Conservation (phyloP, 176 grass and related monocot species). For the Elymus sibiricus region DNA sequence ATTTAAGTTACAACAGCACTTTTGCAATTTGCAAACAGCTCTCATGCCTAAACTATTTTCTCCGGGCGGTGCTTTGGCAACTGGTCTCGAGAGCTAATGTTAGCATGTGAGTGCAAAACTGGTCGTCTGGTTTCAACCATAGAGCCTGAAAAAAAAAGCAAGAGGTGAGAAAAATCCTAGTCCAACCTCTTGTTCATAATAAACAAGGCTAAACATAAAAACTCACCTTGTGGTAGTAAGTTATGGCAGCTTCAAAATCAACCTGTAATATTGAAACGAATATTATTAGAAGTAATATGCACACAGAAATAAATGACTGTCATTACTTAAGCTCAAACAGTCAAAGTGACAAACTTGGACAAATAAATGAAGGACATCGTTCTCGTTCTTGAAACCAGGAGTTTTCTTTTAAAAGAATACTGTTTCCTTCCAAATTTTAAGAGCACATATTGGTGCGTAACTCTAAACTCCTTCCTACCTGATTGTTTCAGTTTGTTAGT, state of each 20-base stretch:
- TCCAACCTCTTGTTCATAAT: background rate
- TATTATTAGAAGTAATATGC: background rate
- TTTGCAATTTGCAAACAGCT: background rate
- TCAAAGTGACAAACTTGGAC: slow-evolving; percentile 15
- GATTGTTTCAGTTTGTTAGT: background rate
- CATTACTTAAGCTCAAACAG: background rate
- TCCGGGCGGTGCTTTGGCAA: slow-evolving; percentile 25
- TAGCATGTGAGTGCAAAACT: slow-evolving; percentile 94
- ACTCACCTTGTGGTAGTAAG: slow-evolving; percentile 93
- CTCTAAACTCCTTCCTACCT: background rate
- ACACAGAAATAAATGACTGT: background rate
- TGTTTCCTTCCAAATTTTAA: background rate
- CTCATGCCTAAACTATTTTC: slow-evolving; percentile 36
- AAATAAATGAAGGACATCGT: background rate
- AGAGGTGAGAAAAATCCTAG: background rate
- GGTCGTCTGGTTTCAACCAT: slow-evolving; percentile 88
- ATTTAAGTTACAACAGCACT: slow-evolving; percentile 26
- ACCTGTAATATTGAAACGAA: slow-evolving; percentile 54
- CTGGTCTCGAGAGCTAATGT: slow-evolving; percentile 57
- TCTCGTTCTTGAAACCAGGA: background rate
- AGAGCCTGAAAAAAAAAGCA: slow-evolving; percentile 61
- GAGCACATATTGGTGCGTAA: background rate
- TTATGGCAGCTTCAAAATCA: slow-evolving; percentile 80
- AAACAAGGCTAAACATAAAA: background rate
- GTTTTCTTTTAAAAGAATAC: too few relatives aligned